Evolutionary conservation across 306 rosid species (phyloP).

Genomic region (Spatholobus suberectus): DNA sequence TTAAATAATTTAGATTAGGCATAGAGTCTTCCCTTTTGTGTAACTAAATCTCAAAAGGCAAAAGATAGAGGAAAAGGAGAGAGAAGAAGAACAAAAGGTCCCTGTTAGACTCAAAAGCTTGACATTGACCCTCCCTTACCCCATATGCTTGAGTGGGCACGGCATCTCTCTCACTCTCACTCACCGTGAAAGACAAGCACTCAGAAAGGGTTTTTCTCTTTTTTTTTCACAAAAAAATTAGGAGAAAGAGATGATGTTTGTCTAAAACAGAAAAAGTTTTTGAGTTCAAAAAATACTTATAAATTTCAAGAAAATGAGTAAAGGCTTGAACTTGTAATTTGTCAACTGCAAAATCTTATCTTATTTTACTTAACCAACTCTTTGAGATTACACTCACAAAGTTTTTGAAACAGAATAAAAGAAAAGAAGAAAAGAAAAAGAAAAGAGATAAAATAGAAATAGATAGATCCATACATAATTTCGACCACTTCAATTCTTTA

Average conservation of each 20-base stretch:
- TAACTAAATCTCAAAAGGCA: conserved; percentile 33
- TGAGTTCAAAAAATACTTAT: no score
- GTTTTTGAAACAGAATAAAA: neutral
- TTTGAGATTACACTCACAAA: no score
- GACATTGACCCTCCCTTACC: conserved; percentile 48
- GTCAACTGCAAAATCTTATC: no score
- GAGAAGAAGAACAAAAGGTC: conserved; percentile 43
- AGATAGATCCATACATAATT: neutral
- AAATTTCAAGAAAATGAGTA: no score
- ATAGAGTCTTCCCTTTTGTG: conserved; percentile 6
- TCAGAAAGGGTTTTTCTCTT: no score
- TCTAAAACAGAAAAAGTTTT: no score
- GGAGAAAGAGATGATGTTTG: no score
- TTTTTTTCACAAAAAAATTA: no score
- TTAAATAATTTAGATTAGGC: conserved; percentile 21
- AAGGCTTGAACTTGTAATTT: no score
- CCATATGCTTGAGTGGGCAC: conserved; percentile 63
- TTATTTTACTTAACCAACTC: no score
- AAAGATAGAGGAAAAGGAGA: neutral
- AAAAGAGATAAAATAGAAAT: neutral
- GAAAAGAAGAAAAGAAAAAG: no score
- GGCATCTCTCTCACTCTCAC: conserved; percentile 54
- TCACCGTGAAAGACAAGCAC: conserved; percentile 47
- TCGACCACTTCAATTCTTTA: neutral
- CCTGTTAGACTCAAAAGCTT: conserved; percentile 45